A percentile compares a stretch with the other conserved stretches of the same genome.
phyloP scores from a whole-genome alignment of 139 green algal genomes.

The Asterochloris erici region DNA sequence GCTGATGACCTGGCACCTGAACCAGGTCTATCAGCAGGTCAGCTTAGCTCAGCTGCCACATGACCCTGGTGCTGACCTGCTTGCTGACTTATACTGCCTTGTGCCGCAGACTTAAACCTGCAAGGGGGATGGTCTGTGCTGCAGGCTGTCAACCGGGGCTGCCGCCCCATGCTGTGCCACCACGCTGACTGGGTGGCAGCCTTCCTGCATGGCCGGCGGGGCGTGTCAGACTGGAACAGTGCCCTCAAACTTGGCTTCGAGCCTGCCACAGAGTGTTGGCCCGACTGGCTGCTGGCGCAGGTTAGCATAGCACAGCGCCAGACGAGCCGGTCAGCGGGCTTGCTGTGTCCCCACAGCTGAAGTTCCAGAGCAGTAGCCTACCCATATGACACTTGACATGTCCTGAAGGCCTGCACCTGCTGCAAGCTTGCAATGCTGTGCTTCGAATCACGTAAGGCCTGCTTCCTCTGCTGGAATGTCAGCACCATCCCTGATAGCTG shows the following conservation, averaged over 20 bases:
- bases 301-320: not conserved
- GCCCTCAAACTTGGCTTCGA: slow-evolving; percentile 89
- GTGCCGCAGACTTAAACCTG: not conserved
- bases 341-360: too few species aligned
- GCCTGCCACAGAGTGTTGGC: slow-evolving; percentile 66
- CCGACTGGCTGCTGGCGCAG: slow-evolving; percentile 71
- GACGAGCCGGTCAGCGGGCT: too few species aligned
- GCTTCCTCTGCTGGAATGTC: too few species aligned
- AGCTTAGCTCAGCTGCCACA: not conserved
- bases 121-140: not conserved
- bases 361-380: too few species aligned
- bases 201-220: slow-evolving; percentile 55
- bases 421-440: too few species aligned
- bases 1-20: slow-evolving; percentile 68
- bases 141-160: slow-evolving; percentile 11
- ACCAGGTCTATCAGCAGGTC: slow-evolving; percentile 31
- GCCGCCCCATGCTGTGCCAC: slow-evolving; percentile 57
- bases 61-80: not conserved
- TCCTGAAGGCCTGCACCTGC: too few species aligned
- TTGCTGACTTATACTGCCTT: not conserved
- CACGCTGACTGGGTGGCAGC: slow-evolving; percentile 76
- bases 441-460: too few species aligned
- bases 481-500: not conserved
- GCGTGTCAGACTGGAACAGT: slow-evolving; percentile 90
- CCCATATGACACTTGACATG: too few species aligned